Evolutionary conservation across 768 basidiomycete species (phyloP).

Genomic region (Naganishia kalamii): DNA sequence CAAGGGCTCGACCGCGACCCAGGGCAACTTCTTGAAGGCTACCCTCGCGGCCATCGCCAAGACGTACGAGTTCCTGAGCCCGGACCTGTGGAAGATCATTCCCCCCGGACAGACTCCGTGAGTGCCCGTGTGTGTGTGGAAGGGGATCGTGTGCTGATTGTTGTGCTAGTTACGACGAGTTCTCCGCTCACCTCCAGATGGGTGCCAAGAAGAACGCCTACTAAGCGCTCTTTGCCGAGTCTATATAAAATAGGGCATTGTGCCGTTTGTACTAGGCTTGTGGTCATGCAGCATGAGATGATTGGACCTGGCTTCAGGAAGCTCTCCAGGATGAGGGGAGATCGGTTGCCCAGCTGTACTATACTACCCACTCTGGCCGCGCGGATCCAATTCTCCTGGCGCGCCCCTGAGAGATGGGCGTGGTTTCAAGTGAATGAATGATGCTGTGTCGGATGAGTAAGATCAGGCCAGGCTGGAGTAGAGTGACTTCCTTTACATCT

Average conservation of each 20-base stretch:
- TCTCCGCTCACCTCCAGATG: constrained; percentile 84
- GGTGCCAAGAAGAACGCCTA: constrained; percentile 65
- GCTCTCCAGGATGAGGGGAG: background rate
- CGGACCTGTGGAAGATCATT: constrained; percentile 95
- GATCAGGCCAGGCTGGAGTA: no score
- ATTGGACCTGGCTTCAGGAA: no score
- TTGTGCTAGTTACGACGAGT: constrained; percentile 66
- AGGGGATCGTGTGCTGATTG: constrained; percentile 5
- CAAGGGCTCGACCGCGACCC: constrained; percentile 93
- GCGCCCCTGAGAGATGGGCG: no score
- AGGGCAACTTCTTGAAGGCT: constrained; percentile 73
- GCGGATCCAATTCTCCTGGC: no score
- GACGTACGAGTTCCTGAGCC: constrained; percentile 97
- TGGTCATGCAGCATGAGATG: constrained; percentile 2
- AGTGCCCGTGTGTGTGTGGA: background rate
- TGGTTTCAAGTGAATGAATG: no score
- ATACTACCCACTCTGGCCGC: no score
- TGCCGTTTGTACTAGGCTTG: constrained; percentile 9
- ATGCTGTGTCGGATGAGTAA: no score
- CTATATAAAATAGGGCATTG: background rate
- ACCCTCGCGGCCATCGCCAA: constrained; percentile 91
- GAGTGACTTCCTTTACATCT: no score
- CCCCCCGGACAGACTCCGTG: constrained; percentile 48
- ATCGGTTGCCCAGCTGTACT: background rate
- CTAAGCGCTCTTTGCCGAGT: constrained; percentile 26